phyloP scores from a whole-genome alignment of 345 rosid genomes.

The Syzygium grande region DNA sequence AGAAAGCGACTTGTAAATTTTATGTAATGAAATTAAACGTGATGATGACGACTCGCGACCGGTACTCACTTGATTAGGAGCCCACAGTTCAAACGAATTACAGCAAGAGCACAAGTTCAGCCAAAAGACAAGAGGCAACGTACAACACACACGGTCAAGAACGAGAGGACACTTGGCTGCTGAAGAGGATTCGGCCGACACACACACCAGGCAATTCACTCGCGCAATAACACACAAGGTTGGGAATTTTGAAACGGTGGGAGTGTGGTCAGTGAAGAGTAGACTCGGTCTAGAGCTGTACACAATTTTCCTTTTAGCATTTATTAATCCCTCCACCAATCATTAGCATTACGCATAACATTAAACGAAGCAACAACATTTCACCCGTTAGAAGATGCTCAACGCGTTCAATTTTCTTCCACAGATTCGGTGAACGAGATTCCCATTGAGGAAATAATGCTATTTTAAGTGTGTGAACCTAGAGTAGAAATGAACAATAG shows the following conservation, averaged over 20 bases:
- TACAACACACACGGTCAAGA: not conserved
- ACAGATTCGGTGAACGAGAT: too few species aligned
- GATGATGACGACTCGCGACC: too few species aligned
- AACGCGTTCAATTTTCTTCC: too few species aligned
- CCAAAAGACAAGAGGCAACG: not conserved
- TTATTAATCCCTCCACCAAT: not conserved
- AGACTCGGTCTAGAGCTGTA: not conserved
- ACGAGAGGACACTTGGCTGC: not conserved
- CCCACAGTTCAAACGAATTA: not conserved
- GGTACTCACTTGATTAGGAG: not conserved
- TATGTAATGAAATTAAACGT: not conserved
- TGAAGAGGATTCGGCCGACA: not conserved
- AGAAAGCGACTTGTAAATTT: not conserved
- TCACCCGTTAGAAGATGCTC: too few species aligned
- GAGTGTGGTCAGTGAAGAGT: not conserved
- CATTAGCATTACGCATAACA: too few species aligned
- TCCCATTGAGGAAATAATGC: too few species aligned
- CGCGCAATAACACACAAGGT: not conserved
- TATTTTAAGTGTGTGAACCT: too few species aligned
- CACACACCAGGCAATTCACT: not conserved
- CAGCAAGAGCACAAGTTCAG: not conserved
- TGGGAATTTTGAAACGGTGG: not conserved
- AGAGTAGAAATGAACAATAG: too few species aligned
- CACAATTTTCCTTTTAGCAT: not conserved
- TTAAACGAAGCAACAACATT: too few species aligned